Conservation (phyloP, 768 basidiomycete species). For the Psilocybe sp. region DNA sequence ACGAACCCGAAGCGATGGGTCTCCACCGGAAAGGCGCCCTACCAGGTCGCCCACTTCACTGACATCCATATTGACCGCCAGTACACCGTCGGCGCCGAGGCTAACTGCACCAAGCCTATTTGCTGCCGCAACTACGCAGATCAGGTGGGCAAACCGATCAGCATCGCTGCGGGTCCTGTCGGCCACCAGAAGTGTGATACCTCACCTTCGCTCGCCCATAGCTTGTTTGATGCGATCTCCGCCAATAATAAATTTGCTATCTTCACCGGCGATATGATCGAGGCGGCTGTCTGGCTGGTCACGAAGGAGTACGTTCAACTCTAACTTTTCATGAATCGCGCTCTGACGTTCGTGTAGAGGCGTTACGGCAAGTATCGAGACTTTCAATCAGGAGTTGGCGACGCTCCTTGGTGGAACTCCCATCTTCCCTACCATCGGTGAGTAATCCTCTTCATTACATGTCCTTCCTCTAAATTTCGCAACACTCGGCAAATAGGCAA, state of each 20-base stretch:
- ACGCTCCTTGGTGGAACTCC: slow-evolving; percentile 29
- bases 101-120: slow-evolving; percentile 52
- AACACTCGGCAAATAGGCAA: slow-evolving; percentile 32
- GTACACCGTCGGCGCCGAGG: slow-evolving; percentile 51
- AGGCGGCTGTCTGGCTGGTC: slow-evolving; percentile 20
- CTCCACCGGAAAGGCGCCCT: slow-evolving; percentile 36
- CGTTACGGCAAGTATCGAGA: slow-evolving; percentile 35
- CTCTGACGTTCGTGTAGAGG: slow-evolving; percentile 27
- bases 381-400: slow-evolving; percentile 42
- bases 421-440: slow-evolving; percentile 47
- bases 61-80: slow-evolving; percentile 57
- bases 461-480: slow-evolving; percentile 27
- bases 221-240: slow-evolving; percentile 40
- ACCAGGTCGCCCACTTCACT: slow-evolving; percentile 56
- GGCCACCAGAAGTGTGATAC: slow-evolving; percentile 50
- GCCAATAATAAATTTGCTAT: slow-evolving; percentile 42
- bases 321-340: no score
- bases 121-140: slow-evolving; percentile 51
- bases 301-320: no score
- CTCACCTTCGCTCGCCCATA: slow-evolving; percentile 42
- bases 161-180: slow-evolving; percentile 42
- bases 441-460: background rate
- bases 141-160: slow-evolving; percentile 24
- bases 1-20: slow-evolving; percentile 23
- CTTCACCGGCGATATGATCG: slow-evolving; percentile 62